phyloP scores from a whole-genome alignment of 139 green algal genomes.

The Tetraselmis striata region DNA sequence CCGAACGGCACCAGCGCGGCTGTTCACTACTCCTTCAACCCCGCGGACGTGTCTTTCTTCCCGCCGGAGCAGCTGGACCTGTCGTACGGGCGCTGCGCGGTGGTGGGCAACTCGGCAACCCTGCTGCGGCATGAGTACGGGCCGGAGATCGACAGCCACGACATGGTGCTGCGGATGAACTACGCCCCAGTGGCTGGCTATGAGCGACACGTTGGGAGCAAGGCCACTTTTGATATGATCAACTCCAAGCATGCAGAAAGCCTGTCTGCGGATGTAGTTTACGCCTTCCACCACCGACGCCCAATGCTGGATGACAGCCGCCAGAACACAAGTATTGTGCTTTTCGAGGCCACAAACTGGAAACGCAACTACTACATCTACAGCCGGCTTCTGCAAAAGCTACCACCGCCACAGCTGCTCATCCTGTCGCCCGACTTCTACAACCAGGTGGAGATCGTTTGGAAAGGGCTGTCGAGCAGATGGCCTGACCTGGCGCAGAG shows the following conservation, averaged over 20 bases:
- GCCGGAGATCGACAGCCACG: conserved; percentile 8
- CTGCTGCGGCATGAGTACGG: conserved; percentile 5
- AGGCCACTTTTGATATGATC: neutral
- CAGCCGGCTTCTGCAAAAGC: neutral
- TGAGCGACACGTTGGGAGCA: conserved; percentile 8
- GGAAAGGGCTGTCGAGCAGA: neutral
- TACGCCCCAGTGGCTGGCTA: conserved; percentile 4
- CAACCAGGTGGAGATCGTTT: neutral
- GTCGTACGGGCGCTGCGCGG: neutral
- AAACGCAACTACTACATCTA: neutral
- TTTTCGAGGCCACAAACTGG: neutral
- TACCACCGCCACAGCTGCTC: neutral
- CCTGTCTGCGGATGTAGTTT: neutral
- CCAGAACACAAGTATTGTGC: neutral
- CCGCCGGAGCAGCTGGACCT: neutral
- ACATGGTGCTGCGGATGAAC: conserved; percentile 10
- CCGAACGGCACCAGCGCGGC: neutral
- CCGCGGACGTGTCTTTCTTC: neutral
- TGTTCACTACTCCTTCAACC: neutral
- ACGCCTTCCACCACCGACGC: neutral
- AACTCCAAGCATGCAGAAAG: neutral
- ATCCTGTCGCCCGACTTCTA: neutral
- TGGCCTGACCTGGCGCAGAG: neutral
- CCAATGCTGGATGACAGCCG: neutral
- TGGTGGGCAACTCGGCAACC: conserved; percentile 3